These are phyloP conservation scores for Vigna angularis DNA, from an alignment of 306 rosid species.

Conservation along the genomic window DNA sequence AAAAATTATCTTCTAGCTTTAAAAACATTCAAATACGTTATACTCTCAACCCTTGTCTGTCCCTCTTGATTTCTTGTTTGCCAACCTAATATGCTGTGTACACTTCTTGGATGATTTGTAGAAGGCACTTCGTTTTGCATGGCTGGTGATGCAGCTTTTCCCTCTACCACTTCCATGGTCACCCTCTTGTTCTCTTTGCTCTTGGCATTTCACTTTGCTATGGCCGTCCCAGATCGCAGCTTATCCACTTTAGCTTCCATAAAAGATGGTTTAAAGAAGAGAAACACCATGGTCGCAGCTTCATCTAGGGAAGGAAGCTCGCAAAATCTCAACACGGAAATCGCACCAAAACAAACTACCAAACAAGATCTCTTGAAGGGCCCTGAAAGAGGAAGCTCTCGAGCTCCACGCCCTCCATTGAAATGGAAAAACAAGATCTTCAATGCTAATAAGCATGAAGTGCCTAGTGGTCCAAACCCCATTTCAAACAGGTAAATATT, in stretches of 20 bases:
- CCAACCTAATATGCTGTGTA: not conserved
- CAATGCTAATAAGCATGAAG: conserved; percentile 72
- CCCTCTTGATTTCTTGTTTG: too few relatives aligned
- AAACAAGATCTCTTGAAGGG: conserved; percentile 27
- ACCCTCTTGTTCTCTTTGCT: conserved; percentile 58
- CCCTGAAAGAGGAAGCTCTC: conserved; percentile 39
- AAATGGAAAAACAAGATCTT: conserved; percentile 59
- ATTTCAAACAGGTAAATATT: conserved; percentile 80
- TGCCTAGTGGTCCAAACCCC: conserved; percentile 95
- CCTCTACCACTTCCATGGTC: conserved; percentile 41
- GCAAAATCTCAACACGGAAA: conserved; percentile 34
- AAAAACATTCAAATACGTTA: not conserved
- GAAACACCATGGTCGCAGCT: conserved; percentile 34
- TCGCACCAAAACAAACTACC: conserved; percentile 29
- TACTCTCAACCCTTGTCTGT: conserved; percentile 26
- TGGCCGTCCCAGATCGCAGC: conserved; percentile 47
- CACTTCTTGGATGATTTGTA: conserved; percentile 48
- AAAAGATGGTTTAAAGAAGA: conserved; percentile 37
- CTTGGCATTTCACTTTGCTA: conserved; percentile 43
- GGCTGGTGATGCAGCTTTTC: conserved; percentile 60
- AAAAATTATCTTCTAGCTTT: conserved; percentile 31
- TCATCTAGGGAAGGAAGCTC: conserved; percentile 41
- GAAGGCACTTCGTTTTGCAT: conserved; percentile 53
- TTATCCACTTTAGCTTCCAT: conserved; percentile 29
- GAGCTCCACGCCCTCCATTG: conserved; percentile 44